A percentile compares a stretch with the other conserved stretches of the same genome.
Evolutionary conservation across 2,329 filamentous ascomycete genomes (phyloP).

Genomic region (Ilyonectria mors-panacis): DNA sequence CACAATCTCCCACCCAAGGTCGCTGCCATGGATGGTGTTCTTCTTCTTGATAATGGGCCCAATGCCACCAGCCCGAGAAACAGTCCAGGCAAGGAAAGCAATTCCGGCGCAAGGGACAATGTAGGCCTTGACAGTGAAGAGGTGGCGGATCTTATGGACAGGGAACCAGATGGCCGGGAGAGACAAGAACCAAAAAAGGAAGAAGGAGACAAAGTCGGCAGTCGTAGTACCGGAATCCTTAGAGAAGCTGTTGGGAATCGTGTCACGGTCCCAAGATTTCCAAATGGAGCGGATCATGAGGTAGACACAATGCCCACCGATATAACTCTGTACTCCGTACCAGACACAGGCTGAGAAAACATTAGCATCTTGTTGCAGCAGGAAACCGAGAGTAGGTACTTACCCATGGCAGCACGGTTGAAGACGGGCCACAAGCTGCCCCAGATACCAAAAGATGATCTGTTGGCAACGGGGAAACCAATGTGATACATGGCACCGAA

Average conservation of each 20-base stretch:
- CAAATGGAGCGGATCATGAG: constrained; percentile 92
- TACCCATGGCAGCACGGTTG: constrained; percentile 85
- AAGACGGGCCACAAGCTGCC: constrained; percentile 91
- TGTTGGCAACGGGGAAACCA: constrained; percentile 85
- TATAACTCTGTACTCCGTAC: constrained; percentile 90
- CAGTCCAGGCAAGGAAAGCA: constrained; percentile 89
- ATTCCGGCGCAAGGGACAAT: constrained; percentile 88
- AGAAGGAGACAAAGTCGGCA: constrained; percentile 83
- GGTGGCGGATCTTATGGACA: constrained; percentile 88
- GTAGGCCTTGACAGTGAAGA: constrained; percentile 92
- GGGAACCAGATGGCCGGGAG: constrained; percentile 91
- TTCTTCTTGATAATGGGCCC: constrained; percentile 85
- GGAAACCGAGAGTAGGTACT: constrained; percentile 35
- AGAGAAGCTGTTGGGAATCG: constrained; percentile 78
- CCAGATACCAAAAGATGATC: constrained; percentile 90
- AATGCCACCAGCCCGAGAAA: constrained; percentile 84
- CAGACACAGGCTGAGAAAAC: constrained; percentile 77
- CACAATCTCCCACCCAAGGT: constrained; percentile 85
- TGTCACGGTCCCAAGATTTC: constrained; percentile 73
- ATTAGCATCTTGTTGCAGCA: constrained; percentile 24
- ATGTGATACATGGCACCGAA: constrained; percentile 92
- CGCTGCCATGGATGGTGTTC: constrained; percentile 73
- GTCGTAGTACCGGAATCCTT: constrained; percentile 79
- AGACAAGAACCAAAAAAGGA: constrained; percentile 87
- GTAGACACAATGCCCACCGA: constrained; percentile 87